Base-by-base conservation (phyloP, 345 rosid genomes). In the Eucalyptus pauciflora region DNA sequence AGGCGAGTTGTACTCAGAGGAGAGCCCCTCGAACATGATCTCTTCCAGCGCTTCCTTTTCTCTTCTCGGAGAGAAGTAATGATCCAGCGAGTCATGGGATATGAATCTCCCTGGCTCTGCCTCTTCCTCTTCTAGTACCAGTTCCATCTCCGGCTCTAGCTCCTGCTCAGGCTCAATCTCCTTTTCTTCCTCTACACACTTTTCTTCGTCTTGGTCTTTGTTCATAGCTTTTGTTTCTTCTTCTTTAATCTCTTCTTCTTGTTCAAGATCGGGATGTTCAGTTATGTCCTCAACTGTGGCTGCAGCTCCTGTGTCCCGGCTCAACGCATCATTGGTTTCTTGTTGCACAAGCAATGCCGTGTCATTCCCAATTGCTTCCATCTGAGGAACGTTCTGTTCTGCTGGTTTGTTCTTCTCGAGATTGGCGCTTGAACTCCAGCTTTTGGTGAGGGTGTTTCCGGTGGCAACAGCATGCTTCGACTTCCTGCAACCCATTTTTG, bases 401-500 rank as follows among this genome's bases (percentile, higher is more conserved):
- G 27, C 48, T 37, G 29, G 58, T 52, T 88, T 64, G 22, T 41
- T 41, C 49, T 69, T 50, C 62, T 11, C 69, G 13, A 83, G 45
- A 48, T 11, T 2, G 67, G 60, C 43, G 27, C 67, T 64, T 29
- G 88, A 85, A 11, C 89, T 22, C 37, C 48, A 13, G 64, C 86
- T 50, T 41, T 60, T 64, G 88, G 91, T 86, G 48, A 88, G 91
- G 60, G 97, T 93, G 91, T 94, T 93, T 27, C 91, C 98, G 25
- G 93, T 91, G 14, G 94, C 96, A 51, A 95, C 96, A 15, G 89
- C 93, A 10, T 93, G 95, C 87, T 96, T 96, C 48, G 99, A 96
- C 91, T 96, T 90, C 67, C 95, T 94, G 88, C 98, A 96, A 31
- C 97, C 98, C 99, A 95, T 95, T 86, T 90, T 87, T 37, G 80